Evolutionary conservation across 225 moss, liverwort and hornwort genomes (phyloP).

Genomic region (Sphagnum tenellum): DNA sequence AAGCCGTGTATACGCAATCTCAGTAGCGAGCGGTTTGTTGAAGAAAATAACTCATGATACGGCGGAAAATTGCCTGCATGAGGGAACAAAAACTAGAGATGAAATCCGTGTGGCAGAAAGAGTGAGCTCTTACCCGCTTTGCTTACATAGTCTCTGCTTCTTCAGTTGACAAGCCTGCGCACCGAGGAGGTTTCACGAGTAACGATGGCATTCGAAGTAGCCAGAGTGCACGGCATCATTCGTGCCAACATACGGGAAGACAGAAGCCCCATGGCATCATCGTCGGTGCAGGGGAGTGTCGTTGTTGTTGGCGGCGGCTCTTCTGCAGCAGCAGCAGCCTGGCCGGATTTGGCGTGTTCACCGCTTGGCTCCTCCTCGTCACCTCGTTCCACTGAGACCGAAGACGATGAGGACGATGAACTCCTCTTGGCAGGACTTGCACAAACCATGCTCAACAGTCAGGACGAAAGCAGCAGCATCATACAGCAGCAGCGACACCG

Average conservation of each 20-base stretch:
- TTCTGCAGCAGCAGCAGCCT: not conserved
- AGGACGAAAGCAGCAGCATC: too few relatives aligned
- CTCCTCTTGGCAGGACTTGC: conserved; percentile 13
- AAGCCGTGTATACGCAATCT: too few relatives aligned
- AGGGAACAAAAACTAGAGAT: too few relatives aligned
- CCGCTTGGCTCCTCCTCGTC: conserved; percentile 7
- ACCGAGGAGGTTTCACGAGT: not conserved
- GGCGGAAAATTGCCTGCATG: too few relatives aligned
- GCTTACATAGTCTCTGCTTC: not conserved
- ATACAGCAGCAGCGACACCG: too few relatives aligned
- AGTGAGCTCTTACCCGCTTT: too few relatives aligned
- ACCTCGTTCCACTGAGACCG: conserved; percentile 19
- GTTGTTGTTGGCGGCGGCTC: too few relatives aligned
- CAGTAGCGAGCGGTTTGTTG: too few relatives aligned
- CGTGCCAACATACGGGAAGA: conserved; percentile 22
- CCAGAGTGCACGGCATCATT: conserved; percentile 27
- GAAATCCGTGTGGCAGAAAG: too few relatives aligned
- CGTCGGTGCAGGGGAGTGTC: too few relatives aligned
- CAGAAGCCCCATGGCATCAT: too few relatives aligned
- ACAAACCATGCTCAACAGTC: conserved; percentile 13
- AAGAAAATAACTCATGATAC: too few relatives aligned
- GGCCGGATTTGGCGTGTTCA: not conserved
- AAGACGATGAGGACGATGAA: conserved; percentile 24
- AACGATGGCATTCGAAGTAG: conserved; percentile 15
- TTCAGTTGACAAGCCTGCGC: conserved; percentile 32